Percentiles rank a stretch among this genome's conserved stretches.
These are phyloP conservation scores for Cubamyces sp. DNA, from an alignment of 768 basidiomycete genomes.

Conservation along the genomic window DNA sequence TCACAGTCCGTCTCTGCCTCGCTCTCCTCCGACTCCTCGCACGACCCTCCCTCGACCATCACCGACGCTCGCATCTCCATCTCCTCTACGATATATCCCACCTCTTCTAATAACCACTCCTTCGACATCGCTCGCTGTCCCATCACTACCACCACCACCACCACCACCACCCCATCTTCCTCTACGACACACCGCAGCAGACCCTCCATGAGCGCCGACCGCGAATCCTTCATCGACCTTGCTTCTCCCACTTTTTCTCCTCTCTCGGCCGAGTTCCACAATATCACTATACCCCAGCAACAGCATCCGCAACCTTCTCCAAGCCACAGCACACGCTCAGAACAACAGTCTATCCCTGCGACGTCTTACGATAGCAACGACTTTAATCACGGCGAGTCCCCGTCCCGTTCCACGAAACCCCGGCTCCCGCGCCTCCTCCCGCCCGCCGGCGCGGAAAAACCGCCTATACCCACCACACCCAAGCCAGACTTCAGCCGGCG, in stretches of 20 bases:
- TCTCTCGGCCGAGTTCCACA: conserved; percentile 15
- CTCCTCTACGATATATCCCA: conserved; percentile 43
- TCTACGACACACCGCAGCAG: conserved; percentile 17
- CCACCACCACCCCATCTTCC: conserved; percentile 1
- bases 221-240: conserved; percentile 53
- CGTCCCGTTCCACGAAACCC: conserved; percentile 31
- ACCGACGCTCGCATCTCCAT: conserved; percentile 47
- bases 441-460: conserved; percentile 38
- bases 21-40: conserved; percentile 23
- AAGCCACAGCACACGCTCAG: neutral
- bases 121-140: conserved; percentile 24
- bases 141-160: conserved; percentile 1
- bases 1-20: conserved; percentile 7
- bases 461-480: conserved; percentile 49
- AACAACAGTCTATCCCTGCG: conserved; percentile 13
- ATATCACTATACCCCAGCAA: conserved; percentile 17
- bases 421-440: conserved; percentile 37
- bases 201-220: conserved; percentile 40
- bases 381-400: conserved; percentile 19
- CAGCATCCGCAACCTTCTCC: neutral
- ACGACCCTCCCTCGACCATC: conserved; percentile 30
- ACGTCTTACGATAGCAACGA: conserved; percentile 14
- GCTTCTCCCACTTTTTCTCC: conserved; percentile 38
- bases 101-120: conserved; percentile 34
- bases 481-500: conserved; percentile 50